Evolutionary conservation across 805 yeast genomes (phyloP), one percentile per base, ranked within the genome.

Genomic region (Metschnikowia gruessii): DNA sequence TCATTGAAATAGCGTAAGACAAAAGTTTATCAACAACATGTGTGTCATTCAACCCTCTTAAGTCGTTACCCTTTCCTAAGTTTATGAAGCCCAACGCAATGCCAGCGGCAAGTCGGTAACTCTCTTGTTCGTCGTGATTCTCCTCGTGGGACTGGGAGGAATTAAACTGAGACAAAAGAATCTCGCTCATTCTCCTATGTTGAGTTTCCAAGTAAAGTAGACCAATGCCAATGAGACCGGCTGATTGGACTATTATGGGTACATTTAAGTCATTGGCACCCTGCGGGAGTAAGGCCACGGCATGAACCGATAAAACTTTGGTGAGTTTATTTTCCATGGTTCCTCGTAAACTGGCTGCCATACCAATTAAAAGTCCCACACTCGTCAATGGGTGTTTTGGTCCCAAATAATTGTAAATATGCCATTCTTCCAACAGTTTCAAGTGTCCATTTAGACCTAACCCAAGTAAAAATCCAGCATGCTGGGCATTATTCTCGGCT

Each of bases 401-500:
- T 0, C 96, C 95, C 43, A 94, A 68, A 55, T 89, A 90, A 59
- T 92, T 91, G 63, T 89, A 94, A 26, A 92, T 86, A 61, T 91
- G 97, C 97, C 98, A 94, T 63, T 94, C 97, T 58, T 92, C 98
- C 21, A 94, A 67, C 35, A 76, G 74, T 46, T 78, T 81, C 56
- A 94, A 67, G 61, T 91, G 96, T 0, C 98, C 98, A 65, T 88
- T 88, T 26, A 94, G 68, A 0, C 99, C 99, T 21, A 94, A 70
- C 0, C 97, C 99, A 16, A 89, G 66, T n/a, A 94, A 65, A 55
- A 94, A 90, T 0, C 99, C 99, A 18, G 97, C 97, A 69, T 91
- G 97, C 51, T 87, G 91, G 0, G 96, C 78, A 54, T 80, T 82
- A 28, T 86, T 62, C 4, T 69, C 75, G 1, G 77, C 75, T 0